phyloP scores from a whole-genome alignment of 2,329 filamentous ascomycete species.

The Fusarium buxicola region DNA sequence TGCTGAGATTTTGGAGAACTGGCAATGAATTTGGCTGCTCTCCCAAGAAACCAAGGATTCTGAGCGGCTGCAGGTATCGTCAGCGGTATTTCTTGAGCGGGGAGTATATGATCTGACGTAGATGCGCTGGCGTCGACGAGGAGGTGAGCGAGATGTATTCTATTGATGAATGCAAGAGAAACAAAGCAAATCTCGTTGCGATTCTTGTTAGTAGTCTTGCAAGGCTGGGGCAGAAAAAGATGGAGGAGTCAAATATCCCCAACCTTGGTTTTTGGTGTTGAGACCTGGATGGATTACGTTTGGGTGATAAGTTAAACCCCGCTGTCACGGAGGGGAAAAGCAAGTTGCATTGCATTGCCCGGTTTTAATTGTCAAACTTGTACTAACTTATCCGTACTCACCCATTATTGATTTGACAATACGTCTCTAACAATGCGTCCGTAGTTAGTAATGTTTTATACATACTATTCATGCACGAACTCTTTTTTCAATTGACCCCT shows the following conservation, averaged over 20 bases:
- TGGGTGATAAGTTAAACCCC: slow-evolving; percentile 32
- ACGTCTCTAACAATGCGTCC: too few relatives aligned
- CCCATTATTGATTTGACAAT: too few relatives aligned
- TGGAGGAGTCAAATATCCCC: slow-evolving; percentile 15
- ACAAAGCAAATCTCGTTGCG: not conserved
- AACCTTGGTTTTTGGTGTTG: slow-evolving; percentile 32
- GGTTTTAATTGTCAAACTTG: not conserved
- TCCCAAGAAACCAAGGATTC: not conserved
- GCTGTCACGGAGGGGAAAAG: slow-evolving; percentile 9
- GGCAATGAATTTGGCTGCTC: not conserved
- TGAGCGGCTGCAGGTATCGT: not conserved
- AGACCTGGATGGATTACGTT: slow-evolving; percentile 33
- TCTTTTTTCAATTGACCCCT: too few relatives aligned
- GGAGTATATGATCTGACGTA: slow-evolving; percentile 30
- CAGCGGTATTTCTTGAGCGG: not conserved
- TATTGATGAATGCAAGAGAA: not conserved
- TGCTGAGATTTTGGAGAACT: not conserved
- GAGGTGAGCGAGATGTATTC: not conserved
- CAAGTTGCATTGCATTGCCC: not conserved
- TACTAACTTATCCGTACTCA: not conserved
- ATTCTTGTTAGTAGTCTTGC: not conserved
- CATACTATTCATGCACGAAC: too few relatives aligned
- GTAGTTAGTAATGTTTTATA: too few relatives aligned
- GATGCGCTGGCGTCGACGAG: slow-evolving; percentile 2
- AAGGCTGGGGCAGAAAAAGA: not conserved